Base-by-base conservation (phyloP, 2,329 filamentous ascomycete genomes). In the Hypomyces perniciosus region DNA sequence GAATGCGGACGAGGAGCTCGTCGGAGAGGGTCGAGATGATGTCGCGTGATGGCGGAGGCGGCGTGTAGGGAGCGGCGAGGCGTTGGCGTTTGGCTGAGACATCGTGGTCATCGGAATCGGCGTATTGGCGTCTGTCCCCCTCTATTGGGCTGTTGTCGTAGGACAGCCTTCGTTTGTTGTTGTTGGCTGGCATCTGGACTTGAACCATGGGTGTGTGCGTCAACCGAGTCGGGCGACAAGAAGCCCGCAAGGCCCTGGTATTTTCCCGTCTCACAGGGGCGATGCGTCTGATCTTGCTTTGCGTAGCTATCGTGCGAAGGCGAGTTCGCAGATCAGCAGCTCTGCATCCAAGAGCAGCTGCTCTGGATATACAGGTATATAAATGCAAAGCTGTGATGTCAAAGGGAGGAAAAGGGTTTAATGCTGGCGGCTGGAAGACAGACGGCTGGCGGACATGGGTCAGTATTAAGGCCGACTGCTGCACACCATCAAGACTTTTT, bases 1-100 rank as follows among this genome's bases (percentile, higher is more conserved):
- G 75, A 54, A 96, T 87, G 59, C 90, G 87, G 50, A 97, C 72
- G 31, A 96, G 78, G 33, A 97, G 76, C 68, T 99, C 93, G 66
- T 96, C 88, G 55, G 90, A 95, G 46, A 97, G 76, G 7, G 69
- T 71, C 6, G 88, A 88, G 12, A 96, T 67, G 44, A 76, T 74
- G 68, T 95, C 87, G 51, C 41, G 57, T 10, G 56, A 52, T 4
- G 57, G 54, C 13, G 46, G 13, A 8, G 10, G 27, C 8, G 29
- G 33, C 44, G 41, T 41, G 37, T 20, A 31, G 45, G 45, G 29
- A 8, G 39, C 46, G 44, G 48, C 20, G 43, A 41, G 31, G 42
- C 61, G 60, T 9, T 31, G 37, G 29, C 63, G 63, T 47, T 65
- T 65, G 28, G 55, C 38, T 10, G 54, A 54, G 44, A 54, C 48